Conservation (phyloP, 441 rosid species). For the Populus hybrid region DNA sequence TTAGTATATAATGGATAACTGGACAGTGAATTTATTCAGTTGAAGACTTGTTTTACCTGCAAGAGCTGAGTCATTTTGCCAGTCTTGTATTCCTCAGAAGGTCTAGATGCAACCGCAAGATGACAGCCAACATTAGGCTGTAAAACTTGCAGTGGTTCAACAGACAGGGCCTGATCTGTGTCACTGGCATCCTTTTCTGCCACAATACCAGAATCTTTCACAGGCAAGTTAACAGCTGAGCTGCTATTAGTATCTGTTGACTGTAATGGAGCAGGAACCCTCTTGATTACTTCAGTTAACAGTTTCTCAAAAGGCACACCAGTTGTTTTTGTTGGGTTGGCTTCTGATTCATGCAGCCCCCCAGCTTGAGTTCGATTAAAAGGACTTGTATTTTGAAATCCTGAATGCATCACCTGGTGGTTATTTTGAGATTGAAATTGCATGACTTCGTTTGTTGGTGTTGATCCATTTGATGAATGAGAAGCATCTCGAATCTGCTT, state of each 20-base stretch:
- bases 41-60: conserved; percentile 44
- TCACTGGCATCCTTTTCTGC: conserved; percentile 29
- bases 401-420: conserved; percentile 11
- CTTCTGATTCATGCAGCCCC: conserved; percentile 26
- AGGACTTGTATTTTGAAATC: conserved; percentile 13
- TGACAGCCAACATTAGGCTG: conserved; percentile 37
- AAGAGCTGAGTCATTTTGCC: conserved; percentile 81
- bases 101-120: conserved; percentile 37
- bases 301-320: conserved; percentile 59
- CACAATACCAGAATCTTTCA: conserved; percentile 25
- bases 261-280: conserved; percentile 35
- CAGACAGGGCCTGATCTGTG: conserved; percentile 46
- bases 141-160: conserved; percentile 63
- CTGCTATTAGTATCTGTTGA: conserved; percentile 30
- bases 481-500: conserved; percentile 32
- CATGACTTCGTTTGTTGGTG: conserved; percentile 24
- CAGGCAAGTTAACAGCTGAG: conserved; percentile 23
- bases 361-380: conserved; percentile 16
- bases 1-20: background rate
- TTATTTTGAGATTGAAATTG: conserved; percentile 26
- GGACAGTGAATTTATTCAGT: background rate
- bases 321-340: conserved; percentile 24
- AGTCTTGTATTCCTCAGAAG: conserved; percentile 44
- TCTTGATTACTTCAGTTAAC: conserved; percentile 51
- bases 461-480: conserved; percentile 27